Base-by-base conservation (phyloP, 805 yeast genomes). In the Metschnikowia borealis region DNA sequence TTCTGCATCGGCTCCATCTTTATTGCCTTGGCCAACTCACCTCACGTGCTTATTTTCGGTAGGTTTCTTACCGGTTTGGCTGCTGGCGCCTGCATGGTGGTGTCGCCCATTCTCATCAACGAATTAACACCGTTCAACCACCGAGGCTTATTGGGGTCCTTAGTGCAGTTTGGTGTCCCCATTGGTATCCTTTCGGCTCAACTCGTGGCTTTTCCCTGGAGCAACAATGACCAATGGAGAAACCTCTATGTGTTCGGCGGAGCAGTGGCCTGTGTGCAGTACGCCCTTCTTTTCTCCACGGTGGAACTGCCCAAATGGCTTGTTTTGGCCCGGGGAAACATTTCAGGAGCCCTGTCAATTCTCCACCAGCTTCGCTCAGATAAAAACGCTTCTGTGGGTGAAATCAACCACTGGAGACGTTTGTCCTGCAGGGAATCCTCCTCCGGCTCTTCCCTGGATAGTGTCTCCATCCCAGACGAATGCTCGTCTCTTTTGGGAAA, bases 221-320 rank as follows among this genome's bases (percentile, higher is more conserved):
- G 72, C 11, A 69, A 70, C 52, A 67, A 64, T 49, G 60, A 63
- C 47, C 67, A 69, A 50, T 73, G 78, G 77, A 62, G 77, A 37
- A 45, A 49, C 32, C 57, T 73, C 6, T 73, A 71, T 49, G 51
- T 59, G 8, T 53, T 64, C 44, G 68, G 68, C 1, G 54, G 58
- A 11, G 32, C 48, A 0, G 46, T 71, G 14, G 73, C 65, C 0
- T 38, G 63, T 1, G 32, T 58, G 31, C 74, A 70, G 50, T 68
- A 67, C 47, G 18, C 60, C 2, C 55, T 65, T 21, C 53, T 71
- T n/a, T 69, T 69, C 55, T 62, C 73, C 5, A 65, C 67, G 3
- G 62, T 62, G 1, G 78, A 73, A 53, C 68, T 73, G 23, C 77
- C 77, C 2, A 73, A 72, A 56, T 73, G 78, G 78, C 56, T 71